phyloP scores from a whole-genome alignment of 1,139 yeast genomes.

The Pichia sp. region DNA sequence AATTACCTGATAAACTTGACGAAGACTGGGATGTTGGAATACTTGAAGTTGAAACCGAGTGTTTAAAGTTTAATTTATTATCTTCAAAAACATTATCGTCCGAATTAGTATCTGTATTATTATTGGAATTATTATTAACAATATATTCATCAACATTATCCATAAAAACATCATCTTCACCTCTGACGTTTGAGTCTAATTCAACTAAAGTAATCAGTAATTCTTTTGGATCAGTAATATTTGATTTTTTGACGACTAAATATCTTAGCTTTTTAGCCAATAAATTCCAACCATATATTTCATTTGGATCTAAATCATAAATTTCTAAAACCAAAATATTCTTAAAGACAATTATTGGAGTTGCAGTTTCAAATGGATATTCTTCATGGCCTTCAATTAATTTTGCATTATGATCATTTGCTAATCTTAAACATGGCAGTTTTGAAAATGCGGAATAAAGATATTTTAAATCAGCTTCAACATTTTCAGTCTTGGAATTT shows the following conservation, averaged over 20 bases:
- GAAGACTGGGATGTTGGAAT: constrained; percentile 9
- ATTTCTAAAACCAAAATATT: constrained; percentile 58
- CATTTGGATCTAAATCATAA: constrained; percentile 55
- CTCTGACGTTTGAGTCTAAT: constrained; percentile 45
- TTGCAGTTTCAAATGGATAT: constrained; percentile 65
- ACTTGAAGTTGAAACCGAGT: neutral
- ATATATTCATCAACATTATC: neutral
- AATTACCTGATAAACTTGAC: constrained; percentile 4
- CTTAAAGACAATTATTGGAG: constrained; percentile 54
- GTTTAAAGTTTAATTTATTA: neutral
- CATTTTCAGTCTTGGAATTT: constrained; percentile 27
- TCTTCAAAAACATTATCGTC: constrained; percentile 5
- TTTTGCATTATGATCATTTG: constrained; percentile 52
- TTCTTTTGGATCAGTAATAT: constrained; percentile 46
- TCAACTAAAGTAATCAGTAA: constrained; percentile 48
- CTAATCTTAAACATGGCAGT: constrained; percentile 54
- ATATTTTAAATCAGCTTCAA: constrained; percentile 48
- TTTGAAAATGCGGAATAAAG: constrained; percentile 61
- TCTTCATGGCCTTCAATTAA: constrained; percentile 59
- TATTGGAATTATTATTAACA: neutral
- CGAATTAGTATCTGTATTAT: neutral
- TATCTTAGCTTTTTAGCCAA: constrained; percentile 51
- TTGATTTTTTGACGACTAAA: constrained; percentile 46
- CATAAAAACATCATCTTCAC: constrained; percentile 11
- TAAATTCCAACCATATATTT: constrained; percentile 58